Percentiles rank a stretch among this genome's conserved stretches.
These are phyloP conservation scores for Talaromyces borbonicus DNA, from an alignment of 495 filamentous ascomycete species.

Conservation along the genomic window DNA sequence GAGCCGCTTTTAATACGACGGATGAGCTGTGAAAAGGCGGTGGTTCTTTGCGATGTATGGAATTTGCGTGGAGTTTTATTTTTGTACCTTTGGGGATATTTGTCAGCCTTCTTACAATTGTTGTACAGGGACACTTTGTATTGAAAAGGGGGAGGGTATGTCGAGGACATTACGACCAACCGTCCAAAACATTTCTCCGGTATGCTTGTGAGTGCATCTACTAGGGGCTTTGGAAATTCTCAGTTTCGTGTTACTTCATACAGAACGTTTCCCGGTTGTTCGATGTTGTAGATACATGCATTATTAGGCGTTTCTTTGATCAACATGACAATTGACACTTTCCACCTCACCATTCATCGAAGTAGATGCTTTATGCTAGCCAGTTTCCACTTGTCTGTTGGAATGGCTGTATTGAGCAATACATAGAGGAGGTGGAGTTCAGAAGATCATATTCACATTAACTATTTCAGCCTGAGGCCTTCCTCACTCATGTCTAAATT, in stretches of 20 bases:
- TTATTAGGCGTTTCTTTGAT: slow-evolving; percentile 9
- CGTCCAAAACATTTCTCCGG: not conserved
- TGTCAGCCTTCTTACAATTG: not conserved
- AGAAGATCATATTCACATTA: too few relatives aligned
- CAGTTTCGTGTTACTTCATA: slow-evolving; percentile 7
- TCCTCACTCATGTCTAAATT: too few relatives aligned
- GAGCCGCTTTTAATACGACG: not conserved
- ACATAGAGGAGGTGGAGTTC: too few relatives aligned
- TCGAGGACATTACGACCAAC: not conserved
- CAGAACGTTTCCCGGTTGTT: not conserved
- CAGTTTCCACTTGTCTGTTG: too few relatives aligned
- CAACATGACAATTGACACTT: slow-evolving; percentile 3
- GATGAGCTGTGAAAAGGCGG: slow-evolving; percentile 6
- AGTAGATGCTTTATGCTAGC: too few relatives aligned
- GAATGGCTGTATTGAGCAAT: too few relatives aligned
- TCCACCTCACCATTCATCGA: not conserved
- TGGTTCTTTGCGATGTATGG: slow-evolving; percentile 3
- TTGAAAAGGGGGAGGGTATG: too few relatives aligned
- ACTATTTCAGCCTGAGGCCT: too few relatives aligned
- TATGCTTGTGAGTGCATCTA: slow-evolving; percentile 18
- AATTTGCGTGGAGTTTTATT: slow-evolving; percentile 3
- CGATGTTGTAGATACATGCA: slow-evolving; percentile 10
- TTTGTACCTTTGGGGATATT: not conserved
- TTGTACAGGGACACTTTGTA: slow-evolving; percentile 6
- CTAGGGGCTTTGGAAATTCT: slow-evolving; percentile 21